phyloP scores from a whole-genome alignment of 2,329 filamentous ascomycete genomes.

The Hymenoscyphus linearis region DNA sequence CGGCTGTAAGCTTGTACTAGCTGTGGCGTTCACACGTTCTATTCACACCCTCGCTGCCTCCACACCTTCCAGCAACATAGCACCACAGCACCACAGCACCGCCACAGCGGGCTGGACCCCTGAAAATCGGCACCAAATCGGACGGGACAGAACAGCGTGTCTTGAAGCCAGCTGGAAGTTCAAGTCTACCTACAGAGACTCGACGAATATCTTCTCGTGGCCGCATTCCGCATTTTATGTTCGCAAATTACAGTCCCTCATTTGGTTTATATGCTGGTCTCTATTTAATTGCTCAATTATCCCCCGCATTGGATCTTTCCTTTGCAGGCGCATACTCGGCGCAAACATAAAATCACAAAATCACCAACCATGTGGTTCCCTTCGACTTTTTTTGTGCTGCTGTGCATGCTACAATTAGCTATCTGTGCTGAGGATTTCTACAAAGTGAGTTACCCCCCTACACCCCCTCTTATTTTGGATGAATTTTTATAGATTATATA shows the following conservation, averaged over 20 bases:
- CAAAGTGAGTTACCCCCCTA: slow-evolving; percentile 47
- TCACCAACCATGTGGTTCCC: slow-evolving; percentile 41
- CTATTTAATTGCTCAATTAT: slow-evolving; percentile 8
- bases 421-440: slow-evolving; percentile 70
- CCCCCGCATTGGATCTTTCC: slow-evolving; percentile 8
- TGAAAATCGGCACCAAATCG: background rate
- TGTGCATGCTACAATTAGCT: slow-evolving; percentile 49
- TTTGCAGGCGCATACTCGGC: slow-evolving; percentile 19
- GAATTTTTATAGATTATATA: background rate
- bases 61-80: too few species aligned
- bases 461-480: too few species aligned
- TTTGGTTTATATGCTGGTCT: slow-evolving; percentile 15
- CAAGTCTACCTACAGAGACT: background rate
- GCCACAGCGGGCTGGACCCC: background rate
- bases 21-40: too few species aligned
- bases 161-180: too few species aligned
- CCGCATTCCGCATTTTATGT: too few species aligned
- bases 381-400: slow-evolving; percentile 46
- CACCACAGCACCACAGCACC: too few species aligned
- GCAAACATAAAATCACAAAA: slow-evolving; percentile 18
- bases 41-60: too few species aligned
- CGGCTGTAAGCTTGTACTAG: background rate
- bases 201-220: background rate
- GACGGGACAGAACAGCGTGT: background rate
- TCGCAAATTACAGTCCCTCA: slow-evolving; percentile 16